Evolutionary conservation across 2,329 filamentous ascomycete species (phyloP), one percentile per base, ranked within the genome.

Genomic region (Monosporascus sp.): DNA sequence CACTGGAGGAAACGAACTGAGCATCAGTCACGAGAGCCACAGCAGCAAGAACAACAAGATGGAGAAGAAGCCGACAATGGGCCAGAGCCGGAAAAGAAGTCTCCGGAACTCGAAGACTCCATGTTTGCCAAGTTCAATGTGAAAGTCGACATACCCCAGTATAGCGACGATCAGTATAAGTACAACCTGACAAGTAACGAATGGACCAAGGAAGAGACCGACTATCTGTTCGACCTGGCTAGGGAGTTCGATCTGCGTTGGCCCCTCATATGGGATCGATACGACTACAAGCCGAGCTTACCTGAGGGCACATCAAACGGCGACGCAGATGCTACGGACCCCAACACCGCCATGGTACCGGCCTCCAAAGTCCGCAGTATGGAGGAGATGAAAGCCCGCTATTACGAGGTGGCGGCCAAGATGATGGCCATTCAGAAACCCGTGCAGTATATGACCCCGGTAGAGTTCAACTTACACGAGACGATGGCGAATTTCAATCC

Each of bases 191-290:
- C 85, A 62, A 87, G 79, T 65, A 76, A 83, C 16, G 86, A 93
- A 62, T 99, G 94, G 94, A 87, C 88, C 16, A 90, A 88, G 65
- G 87, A 94, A 63, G 94, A 99, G 72, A 99, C 94, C 8, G 91
- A 97, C 67, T 97, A 97, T 66, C 73, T 99, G 58, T 81, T 97
- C 67, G 76, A 82, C 3, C 69, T 93, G 37, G 89, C 84, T 16
- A 80, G 80, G 53, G 87, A 92, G 47, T 96, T 86, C 66, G 91
- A 96, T 65, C 79, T 96, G 55, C 86, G 94, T 60, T 99, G 94
- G 91, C 81, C 93, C 3, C 70, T 97, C 17, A 89, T 99, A 55
- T 90, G 87, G 78, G 94, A 99, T 70, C 88, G 93, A 54, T 99
- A 97, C 73, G 89, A 96, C 51, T 96, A 83, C 68, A 72, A 68